A percentile compares a stretch with the other conserved stretches of the same genome.
phyloP scores from a whole-genome alignment of 768 basidiomycete species.

The Leccinum broughii region DNA sequence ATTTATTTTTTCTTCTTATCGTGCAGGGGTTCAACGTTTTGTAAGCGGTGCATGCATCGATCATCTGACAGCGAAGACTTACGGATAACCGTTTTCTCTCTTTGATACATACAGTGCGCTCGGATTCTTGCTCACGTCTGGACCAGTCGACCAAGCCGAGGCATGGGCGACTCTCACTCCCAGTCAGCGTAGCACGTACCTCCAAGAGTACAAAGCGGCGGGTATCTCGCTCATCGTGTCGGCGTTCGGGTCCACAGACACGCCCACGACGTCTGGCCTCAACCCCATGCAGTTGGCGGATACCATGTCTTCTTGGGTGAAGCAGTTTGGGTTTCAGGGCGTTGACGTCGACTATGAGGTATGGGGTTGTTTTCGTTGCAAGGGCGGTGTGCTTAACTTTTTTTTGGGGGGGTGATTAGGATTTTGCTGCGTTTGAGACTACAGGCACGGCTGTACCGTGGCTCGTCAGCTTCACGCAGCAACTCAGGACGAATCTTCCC shows the following conservation, averaged over 20 bases:
- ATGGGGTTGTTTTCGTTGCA: not conserved
- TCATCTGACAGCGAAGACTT: not conserved
- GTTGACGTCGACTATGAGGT: constrained; percentile 54
- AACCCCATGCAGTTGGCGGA: constrained; percentile 22
- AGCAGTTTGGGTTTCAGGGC: constrained; percentile 46
- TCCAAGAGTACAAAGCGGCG: constrained; percentile 48
- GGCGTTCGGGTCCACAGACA: constrained; percentile 42
- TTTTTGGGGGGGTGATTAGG: constrained; percentile 8
- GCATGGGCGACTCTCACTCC: constrained; percentile 39
- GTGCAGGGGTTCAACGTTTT: constrained; percentile 32
- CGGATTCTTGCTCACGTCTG: not conserved
- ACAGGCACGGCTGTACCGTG: constrained; percentile 35
- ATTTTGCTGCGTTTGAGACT: constrained; percentile 27
- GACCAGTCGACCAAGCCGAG: not conserved
- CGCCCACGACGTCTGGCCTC: constrained; percentile 35
- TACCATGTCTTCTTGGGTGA: constrained; percentile 45
- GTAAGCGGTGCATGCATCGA: constrained; percentile 11
- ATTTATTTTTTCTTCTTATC: too few relatives aligned
- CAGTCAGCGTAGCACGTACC: constrained; percentile 39
- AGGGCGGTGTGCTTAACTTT: not conserved
- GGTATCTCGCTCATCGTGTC: constrained; percentile 58
- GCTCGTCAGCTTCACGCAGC: constrained; percentile 31
- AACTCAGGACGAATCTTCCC: constrained; percentile 20
- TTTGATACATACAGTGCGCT: not conserved
- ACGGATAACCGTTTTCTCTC: not conserved